Evolutionary conservation across 2,329 filamentous ascomycete genomes (phyloP).

Genomic region (Aphanocladium album): DNA sequence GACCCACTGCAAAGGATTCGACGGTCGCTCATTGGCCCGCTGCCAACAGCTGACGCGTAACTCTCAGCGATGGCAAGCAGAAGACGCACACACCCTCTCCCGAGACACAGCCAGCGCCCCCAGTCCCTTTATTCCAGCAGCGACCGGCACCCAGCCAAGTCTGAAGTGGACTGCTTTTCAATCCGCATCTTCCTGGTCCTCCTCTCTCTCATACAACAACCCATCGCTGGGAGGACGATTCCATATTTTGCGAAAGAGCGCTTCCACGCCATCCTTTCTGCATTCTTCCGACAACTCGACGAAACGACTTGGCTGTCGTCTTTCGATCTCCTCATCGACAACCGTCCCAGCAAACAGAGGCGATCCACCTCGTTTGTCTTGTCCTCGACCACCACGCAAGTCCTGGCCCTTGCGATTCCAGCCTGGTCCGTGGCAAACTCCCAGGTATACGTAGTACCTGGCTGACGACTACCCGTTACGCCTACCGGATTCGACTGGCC

Average conservation of each 20-base stretch:
- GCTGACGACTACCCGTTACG: constrained; percentile 12
- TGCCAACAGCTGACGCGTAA: constrained; percentile 29
- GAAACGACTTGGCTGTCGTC: constrained; percentile 5
- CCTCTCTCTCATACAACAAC: constrained; percentile 9
- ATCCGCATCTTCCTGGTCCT: constrained; percentile 8
- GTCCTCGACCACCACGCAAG: background rate
- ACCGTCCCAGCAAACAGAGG: background rate
- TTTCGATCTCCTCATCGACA: background rate
- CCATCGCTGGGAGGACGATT: constrained; percentile 9
- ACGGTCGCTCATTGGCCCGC: constrained; percentile 20
- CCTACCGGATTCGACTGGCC: constrained; percentile 7
- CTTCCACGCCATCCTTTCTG: constrained; percentile 1
- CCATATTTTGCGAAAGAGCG: constrained; percentile 6
- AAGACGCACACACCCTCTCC: constrained; percentile 14
- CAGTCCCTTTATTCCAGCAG: constrained; percentile 3
- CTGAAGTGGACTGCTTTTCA: background rate
- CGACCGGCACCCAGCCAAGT: background rate
- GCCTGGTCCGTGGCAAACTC: constrained; percentile 16
- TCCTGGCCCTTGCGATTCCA: constrained; percentile 11
- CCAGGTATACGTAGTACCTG: constrained; percentile 17
- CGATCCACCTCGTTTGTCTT: constrained; percentile 4
- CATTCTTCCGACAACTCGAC: background rate
- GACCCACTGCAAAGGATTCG: constrained; percentile 8
- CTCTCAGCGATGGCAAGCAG: constrained; percentile 16
- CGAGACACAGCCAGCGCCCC: constrained; percentile 12